Evolutionary conservation across 176 grass and related monocot species (phyloP).

Genomic region (Oryza longistaminata): DNA sequence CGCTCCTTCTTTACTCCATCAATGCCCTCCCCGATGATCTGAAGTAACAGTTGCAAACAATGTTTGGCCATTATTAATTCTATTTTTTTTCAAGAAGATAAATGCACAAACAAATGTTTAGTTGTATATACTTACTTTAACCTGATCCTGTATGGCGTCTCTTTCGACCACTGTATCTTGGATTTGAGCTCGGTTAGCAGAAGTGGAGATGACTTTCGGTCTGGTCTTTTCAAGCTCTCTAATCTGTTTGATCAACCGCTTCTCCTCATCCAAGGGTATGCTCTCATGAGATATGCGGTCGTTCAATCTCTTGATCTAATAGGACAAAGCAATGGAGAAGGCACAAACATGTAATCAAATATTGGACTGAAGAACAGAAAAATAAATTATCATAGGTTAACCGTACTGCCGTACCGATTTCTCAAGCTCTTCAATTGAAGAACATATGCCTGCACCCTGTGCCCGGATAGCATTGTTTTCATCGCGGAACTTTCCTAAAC

Average conservation of each 20-base stretch:
- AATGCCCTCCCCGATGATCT: slow-evolving; percentile 55
- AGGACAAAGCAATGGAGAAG: slow-evolving; percentile 23
- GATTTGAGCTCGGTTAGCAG: slow-evolving; percentile 72
- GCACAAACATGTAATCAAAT: slow-evolving; percentile 38
- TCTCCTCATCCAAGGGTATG: slow-evolving; percentile 85
- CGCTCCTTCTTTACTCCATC: slow-evolving; percentile 70
- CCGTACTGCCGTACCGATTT: slow-evolving; percentile 69
- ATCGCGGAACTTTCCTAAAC: slow-evolving; percentile 75
- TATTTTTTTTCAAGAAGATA: slow-evolving; percentile 22
- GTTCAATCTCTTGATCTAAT: slow-evolving; percentile 76
- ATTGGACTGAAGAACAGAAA: not conserved
- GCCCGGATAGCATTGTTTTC: slow-evolving; percentile 80
- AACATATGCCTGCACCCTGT: slow-evolving; percentile 81
- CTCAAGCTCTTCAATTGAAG: slow-evolving; percentile 91
- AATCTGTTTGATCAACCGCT: slow-evolving; percentile 84
- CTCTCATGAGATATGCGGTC: slow-evolving; percentile 89
- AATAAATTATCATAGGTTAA: slow-evolving; percentile 19
- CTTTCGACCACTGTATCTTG: slow-evolving; percentile 76
- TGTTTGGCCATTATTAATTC: not conserved
- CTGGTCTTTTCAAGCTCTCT: slow-evolving; percentile 89
- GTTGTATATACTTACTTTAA: slow-evolving; percentile 69
- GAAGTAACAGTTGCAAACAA: slow-evolving; percentile 23
- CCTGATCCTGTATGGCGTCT: slow-evolving; percentile 83
- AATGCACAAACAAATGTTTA: slow-evolving; percentile 16
- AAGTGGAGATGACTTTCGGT: slow-evolving; percentile 68